Conservation (phyloP, 2,329 filamentous ascomycete genomes). For the Macrophomina pseudophaseolina region DNA sequence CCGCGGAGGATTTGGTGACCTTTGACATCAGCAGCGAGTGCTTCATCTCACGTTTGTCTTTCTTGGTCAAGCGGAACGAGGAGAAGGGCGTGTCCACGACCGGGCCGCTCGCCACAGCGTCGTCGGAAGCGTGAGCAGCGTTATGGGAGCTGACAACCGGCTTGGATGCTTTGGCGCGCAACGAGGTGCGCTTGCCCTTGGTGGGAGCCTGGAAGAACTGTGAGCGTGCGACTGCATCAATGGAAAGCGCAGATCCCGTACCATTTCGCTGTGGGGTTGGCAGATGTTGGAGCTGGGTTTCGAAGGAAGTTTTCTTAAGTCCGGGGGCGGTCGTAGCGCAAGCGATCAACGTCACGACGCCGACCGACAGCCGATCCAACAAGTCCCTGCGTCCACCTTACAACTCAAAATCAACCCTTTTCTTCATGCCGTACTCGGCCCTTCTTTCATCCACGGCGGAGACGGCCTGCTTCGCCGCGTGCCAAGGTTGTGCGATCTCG, state of each 20-base stretch:
- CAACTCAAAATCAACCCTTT: not conserved
- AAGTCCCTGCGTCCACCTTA: not conserved
- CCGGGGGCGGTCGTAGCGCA: slow-evolving; percentile 8
- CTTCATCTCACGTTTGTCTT: slow-evolving; percentile 82
- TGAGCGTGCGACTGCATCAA: not conserved
- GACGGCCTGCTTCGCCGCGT: not conserved
- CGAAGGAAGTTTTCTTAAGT: slow-evolving; percentile 20
- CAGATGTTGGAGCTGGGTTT: not conserved
- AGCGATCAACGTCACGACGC: slow-evolving; percentile 9
- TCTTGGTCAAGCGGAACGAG: slow-evolving; percentile 74
- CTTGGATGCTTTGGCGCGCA: slow-evolving; percentile 37
- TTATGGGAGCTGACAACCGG: slow-evolving; percentile 25
- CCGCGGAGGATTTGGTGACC: slow-evolving; percentile 65
- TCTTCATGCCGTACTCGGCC: not conserved
- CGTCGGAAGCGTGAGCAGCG: slow-evolving; percentile 13
- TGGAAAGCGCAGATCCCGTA: not conserved
- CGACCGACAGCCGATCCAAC: not conserved
- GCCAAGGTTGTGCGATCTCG: not conserved
- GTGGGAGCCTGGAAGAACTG: slow-evolving; percentile 38
- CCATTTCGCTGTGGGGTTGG: not conserved
- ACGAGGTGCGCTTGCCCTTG: slow-evolving; percentile 42
- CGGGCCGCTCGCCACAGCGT: slow-evolving; percentile 51
- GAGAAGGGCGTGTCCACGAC: slow-evolving; percentile 31
- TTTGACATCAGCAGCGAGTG: slow-evolving; percentile 79
- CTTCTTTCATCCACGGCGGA: not conserved